Evolutionary conservation across 2,329 filamentous ascomycete species (phyloP).

Genomic region (Pezicula carpinea): DNA sequence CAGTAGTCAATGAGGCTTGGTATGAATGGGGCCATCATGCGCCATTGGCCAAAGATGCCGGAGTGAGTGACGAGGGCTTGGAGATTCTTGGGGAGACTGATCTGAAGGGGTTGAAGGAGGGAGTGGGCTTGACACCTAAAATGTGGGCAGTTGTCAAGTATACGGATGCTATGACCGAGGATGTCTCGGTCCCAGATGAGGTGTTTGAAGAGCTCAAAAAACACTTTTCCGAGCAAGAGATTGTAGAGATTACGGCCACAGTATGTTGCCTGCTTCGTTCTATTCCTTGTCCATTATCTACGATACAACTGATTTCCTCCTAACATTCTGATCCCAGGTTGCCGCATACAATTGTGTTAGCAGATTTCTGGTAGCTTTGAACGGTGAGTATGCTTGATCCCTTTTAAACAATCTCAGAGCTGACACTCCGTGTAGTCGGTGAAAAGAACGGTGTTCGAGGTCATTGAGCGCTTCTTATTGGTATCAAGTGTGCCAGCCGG

Average conservation of each 20-base stretch:
- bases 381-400: conserved; percentile 48
- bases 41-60: conserved; percentile 42
- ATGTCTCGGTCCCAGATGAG: conserved; percentile 63
- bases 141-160: conserved; percentile 69
- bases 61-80: conserved; percentile 24
- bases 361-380: conserved; percentile 75
- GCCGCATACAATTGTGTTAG: conserved; percentile 84
- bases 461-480: background rate
- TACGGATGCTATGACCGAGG: conserved; percentile 78
- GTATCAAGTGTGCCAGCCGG: background rate
- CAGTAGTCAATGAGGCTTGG: conserved; percentile 74
- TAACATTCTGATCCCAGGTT: conserved; percentile 33
- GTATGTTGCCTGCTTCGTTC: conserved; percentile 14
- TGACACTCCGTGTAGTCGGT: conserved; percentile 19
- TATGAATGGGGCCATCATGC: conserved; percentile 83
- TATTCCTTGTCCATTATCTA: no score
- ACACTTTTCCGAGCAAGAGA: conserved; percentile 63
- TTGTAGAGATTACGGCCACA: conserved; percentile 78
- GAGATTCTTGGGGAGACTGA: conserved; percentile 19
- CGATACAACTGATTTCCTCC: background rate
- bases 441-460: conserved; percentile 23
- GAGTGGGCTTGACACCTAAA: conserved; percentile 43
- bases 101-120: conserved; percentile 26
- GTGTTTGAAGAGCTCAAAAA: conserved; percentile 60
- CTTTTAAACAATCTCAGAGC: background rate